Evolutionary conservation across 441 rosid genomes (phyloP), one percentile per base, ranked within the genome.

Genomic region (Erysimum cheiri): DNA sequence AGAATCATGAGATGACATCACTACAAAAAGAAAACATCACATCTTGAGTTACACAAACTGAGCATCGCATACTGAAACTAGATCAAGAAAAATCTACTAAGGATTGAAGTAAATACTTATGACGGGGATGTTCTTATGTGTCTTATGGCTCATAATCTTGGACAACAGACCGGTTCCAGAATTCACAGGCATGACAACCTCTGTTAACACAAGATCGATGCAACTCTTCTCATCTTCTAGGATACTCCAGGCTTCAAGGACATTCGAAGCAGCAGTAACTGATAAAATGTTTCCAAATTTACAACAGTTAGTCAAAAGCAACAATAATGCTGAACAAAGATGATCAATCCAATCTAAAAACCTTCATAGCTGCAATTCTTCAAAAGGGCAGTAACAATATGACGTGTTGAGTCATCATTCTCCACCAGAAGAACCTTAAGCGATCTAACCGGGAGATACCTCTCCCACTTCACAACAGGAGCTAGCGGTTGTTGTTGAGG

Each of bases 1-100:
- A 10, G 95, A 89, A 68, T 88, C 98, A 74, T 84, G 87, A 75
- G 98, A 83, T 56, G 98, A 93, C 94, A 90, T 93, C 97, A 93
- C 98, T 93, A 90, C 89, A 83, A 57, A 49, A 61, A 82, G 3
- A 14, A 70, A 58, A 72, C 59, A 80, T 57, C 75, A 43, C 69
- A 56, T 32, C 64, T 53, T 60, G 44, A 75, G 80, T 65, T 70
- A 55, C 17, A 28, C 49, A 22, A 53, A 67, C 31, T 32, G 54
- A 64, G 64, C 69, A 75, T 53, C 64, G 43, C 50, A 68, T 48
- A 15, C 46, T 61, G 53, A 11, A 44, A 48, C 60, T 48, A 70
- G 9, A 33, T 52, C 68, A 59, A 28, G 40, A 19, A 22, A 73
- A 63, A 6, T 13, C 26, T 11, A 52, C 4, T 8, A 24, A 8